A percentile compares a stretch with the other conserved stretches of the same genome.
Conservation (phyloP, 2,329 filamentous ascomycete genomes). For the Exophiala calicioides region DNA sequence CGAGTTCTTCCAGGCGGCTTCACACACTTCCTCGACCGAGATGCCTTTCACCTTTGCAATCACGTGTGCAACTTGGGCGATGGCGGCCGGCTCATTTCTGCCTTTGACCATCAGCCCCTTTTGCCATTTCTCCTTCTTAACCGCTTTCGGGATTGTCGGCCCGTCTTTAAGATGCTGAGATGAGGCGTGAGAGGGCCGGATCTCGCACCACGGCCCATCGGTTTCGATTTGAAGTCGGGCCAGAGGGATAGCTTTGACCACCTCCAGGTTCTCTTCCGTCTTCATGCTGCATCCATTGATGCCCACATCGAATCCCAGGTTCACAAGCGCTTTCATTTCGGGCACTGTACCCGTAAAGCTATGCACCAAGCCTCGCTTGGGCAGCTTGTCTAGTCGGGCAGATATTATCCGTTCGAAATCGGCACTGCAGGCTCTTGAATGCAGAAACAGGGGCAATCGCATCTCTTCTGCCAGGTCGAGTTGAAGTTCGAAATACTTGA, state of each 20-base stretch:
- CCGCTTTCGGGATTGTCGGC: conserved; percentile 71
- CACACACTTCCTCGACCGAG: conserved; percentile 76
- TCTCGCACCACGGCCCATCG: conserved; percentile 96
- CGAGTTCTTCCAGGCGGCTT: conserved; percentile 70
- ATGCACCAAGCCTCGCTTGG: conserved; percentile 82
- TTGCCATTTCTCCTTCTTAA: conserved; percentile 96
- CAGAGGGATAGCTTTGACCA: conserved; percentile 76
- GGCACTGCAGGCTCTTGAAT: conserved; percentile 80
- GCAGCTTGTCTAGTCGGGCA: conserved; percentile 63
- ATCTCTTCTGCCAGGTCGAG: conserved; percentile 74
- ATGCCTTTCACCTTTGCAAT: conserved; percentile 84
- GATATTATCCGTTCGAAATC: conserved; percentile 78
- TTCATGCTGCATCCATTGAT: conserved; percentile 97
- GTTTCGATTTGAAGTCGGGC: conserved; percentile 90
- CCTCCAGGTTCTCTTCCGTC: conserved; percentile 83
- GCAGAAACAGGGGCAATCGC: conserved; percentile 84
- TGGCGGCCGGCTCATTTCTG: conserved; percentile 87
- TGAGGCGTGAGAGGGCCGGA: conserved; percentile 83
- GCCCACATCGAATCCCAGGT: conserved; percentile 83
- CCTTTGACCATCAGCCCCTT: conserved; percentile 90
- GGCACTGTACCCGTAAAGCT: conserved; percentile 87
- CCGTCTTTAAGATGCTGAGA: conserved; percentile 68
- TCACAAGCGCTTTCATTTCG: conserved; percentile 79
- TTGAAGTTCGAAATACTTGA: conserved; percentile 82
- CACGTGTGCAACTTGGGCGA: conserved; percentile 82